Percentiles rank a stretch among this genome's conserved stretches.
Conservation (phyloP, 495 filamentous ascomycete genomes). For the Jackrogersella minutella region DNA sequence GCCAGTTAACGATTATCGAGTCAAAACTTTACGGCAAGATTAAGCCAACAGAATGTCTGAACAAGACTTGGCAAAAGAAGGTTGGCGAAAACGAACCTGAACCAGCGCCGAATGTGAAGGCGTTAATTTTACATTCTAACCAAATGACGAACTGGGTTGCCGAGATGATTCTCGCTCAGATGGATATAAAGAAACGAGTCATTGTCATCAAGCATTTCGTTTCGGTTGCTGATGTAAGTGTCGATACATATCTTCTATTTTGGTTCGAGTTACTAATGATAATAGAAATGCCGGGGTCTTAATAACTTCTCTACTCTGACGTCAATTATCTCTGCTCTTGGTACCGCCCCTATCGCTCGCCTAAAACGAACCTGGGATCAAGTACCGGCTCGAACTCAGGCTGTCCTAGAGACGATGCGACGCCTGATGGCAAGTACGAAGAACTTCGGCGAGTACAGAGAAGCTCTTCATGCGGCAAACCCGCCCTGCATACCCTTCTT, state of each 20-base stretch:
- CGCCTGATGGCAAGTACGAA: constrained; percentile 96
- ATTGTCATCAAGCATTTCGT: constrained; percentile 99
- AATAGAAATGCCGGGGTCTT: constrained; percentile 86
- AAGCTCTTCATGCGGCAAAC: constrained; percentile 88
- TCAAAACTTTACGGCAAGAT: constrained; percentile 94
- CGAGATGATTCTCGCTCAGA: constrained; percentile 97
- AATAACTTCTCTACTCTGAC: constrained; percentile 99
- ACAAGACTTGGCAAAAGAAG: constrained; percentile 99
- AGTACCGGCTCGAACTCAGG: constrained; percentile 82
- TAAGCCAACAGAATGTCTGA: constrained; percentile 92
- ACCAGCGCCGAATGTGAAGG: constrained; percentile 92
- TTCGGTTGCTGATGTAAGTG: constrained; percentile 86
- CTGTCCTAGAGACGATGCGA: constrained; percentile 87
- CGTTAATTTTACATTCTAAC: constrained; percentile 95
- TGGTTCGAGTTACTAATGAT: constrained; percentile 36
- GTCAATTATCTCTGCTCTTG: constrained; percentile 96
- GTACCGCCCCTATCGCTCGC: constrained; percentile 92
- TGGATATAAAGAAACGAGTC: constrained; percentile 92
- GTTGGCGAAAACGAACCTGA: constrained; percentile 81
- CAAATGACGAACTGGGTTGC: constrained; percentile 99
- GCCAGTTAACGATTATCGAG: constrained; percentile 96
- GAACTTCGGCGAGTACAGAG: constrained; percentile 97
- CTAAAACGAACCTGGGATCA: constrained; percentile 94
- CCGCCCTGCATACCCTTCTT: constrained; percentile 99
- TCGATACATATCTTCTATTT: not conserved